Evolutionary conservation across 177 flowering plant genomes (phyloP).

Genomic region (Telopea speciosissima): DNA sequence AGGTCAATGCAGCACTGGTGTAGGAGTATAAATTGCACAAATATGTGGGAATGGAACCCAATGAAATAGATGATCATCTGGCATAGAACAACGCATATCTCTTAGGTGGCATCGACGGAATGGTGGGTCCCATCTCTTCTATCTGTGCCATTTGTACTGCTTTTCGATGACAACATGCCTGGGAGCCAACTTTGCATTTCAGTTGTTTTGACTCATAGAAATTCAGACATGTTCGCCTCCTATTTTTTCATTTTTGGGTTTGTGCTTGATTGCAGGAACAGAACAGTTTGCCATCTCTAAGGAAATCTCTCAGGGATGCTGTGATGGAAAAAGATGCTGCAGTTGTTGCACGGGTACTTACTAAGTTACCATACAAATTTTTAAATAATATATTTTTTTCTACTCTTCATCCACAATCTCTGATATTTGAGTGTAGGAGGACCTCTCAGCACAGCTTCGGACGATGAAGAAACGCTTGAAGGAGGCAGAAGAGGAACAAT

Average conservation of each 20-base stretch:
- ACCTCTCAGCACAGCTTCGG: conserved; percentile 84
- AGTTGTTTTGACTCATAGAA: background rate
- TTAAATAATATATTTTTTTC: conserved; percentile 2
- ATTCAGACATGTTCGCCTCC: background rate
- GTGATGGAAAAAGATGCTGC: conserved; percentile 98
- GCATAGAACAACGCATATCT: background rate
- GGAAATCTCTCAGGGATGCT: conserved; percentile 89
- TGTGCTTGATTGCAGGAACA: conserved; percentile 47
- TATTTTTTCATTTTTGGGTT: background rate
- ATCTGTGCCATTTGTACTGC: background rate
- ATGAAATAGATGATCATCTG: background rate
- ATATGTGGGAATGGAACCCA: background rate
- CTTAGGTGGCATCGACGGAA: background rate
- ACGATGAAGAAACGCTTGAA: conserved; percentile 66
- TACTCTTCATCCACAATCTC: conserved; percentile 13
- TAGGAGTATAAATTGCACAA: background rate
- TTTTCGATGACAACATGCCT: too few relatives aligned
- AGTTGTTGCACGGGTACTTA: conserved; percentile 70
- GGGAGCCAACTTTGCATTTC: background rate
- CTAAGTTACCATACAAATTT: conserved; percentile 3
- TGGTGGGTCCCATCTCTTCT: background rate
- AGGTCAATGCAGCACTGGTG: background rate
- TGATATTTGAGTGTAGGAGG: conserved; percentile 67
- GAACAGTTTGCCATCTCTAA: conserved; percentile 63
- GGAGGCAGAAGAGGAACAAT: conserved; percentile 98